Percentiles rank a stretch among this genome's conserved stretches.
phyloP scores from a whole-genome alignment of 2,329 filamentous ascomycete species.

The Didymella segeticola region DNA sequence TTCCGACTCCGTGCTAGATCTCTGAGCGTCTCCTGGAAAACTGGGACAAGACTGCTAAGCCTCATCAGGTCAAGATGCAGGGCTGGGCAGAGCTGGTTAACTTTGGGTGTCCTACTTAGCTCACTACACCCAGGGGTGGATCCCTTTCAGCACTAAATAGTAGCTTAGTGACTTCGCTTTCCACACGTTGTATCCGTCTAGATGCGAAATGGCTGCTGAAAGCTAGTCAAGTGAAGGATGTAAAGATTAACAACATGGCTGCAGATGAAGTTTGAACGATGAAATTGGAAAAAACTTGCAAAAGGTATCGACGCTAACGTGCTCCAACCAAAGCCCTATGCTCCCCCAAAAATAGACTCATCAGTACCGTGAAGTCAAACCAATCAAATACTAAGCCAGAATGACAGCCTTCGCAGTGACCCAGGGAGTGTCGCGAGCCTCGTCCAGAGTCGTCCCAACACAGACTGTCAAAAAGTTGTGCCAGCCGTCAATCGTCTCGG shows the following conservation, averaged over 20 bases:
- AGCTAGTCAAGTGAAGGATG: no score
- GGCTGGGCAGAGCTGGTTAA: no score
- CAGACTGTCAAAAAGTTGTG: conserved; percentile 61
- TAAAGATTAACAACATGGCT: background rate
- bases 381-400: conserved; percentile 4
- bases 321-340: conserved; percentile 1
- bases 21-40: no score
- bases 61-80: no score
- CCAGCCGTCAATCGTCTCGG: conserved; percentile 60
- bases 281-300: background rate
- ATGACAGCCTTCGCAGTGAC: conserved; percentile 47
- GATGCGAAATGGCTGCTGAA: no score
- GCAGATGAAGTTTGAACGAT: background rate
- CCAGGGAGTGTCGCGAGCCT: conserved; percentile 58
- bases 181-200: no score
- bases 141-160: no score
- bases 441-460: conserved; percentile 58
- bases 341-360: background rate
- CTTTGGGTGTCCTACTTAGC: no score
- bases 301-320: background rate
- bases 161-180: no score
- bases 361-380: background rate
- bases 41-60: no score
- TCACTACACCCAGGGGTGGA: no score
- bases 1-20: no score